Evolutionary conservation across 331 rosid species (phyloP).

Genomic region (Cydonia oblonga): DNA sequence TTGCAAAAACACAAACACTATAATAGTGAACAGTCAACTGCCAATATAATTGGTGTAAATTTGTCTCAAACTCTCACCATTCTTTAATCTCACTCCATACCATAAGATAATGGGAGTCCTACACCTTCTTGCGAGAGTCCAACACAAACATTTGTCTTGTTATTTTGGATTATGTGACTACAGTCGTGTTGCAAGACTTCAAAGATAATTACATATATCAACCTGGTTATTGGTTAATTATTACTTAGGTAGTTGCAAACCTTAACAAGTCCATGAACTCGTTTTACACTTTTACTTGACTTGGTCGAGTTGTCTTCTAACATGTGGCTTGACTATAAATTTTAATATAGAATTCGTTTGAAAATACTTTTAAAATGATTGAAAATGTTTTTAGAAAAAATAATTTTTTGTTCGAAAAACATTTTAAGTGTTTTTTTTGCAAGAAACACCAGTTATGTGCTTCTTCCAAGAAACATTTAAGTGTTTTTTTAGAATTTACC

Average conservation of each 20-base stretch:
- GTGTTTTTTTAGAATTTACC: too few relatives aligned
- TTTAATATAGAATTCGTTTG: too few relatives aligned
- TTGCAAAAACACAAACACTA: not conserved
- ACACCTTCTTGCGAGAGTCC: not conserved
- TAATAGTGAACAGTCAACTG: not conserved
- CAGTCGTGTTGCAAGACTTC: not conserved
- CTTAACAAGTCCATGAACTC: not conserved
- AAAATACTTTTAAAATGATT: too few relatives aligned
- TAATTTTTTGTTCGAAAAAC: too few relatives aligned
- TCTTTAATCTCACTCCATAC: not conserved
- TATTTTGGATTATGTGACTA: not conserved
- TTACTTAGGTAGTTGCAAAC: not conserved
- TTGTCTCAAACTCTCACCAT: not conserved
- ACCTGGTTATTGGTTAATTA: too few relatives aligned
- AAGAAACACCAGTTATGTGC: too few relatives aligned
- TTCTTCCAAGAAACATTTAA: too few relatives aligned
- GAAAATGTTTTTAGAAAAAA: too few relatives aligned
- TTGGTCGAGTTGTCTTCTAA: not conserved
- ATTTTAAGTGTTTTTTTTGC: too few relatives aligned
- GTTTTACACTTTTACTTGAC: not conserved
- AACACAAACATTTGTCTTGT: not conserved
- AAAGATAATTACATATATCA: not conserved
- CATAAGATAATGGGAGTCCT: not conserved
- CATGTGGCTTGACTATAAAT: not conserved
- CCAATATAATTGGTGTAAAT: not conserved